phyloP scores from a whole-genome alignment of 768 basidiomycete genomes.

The Hypholoma sublateritium region DNA sequence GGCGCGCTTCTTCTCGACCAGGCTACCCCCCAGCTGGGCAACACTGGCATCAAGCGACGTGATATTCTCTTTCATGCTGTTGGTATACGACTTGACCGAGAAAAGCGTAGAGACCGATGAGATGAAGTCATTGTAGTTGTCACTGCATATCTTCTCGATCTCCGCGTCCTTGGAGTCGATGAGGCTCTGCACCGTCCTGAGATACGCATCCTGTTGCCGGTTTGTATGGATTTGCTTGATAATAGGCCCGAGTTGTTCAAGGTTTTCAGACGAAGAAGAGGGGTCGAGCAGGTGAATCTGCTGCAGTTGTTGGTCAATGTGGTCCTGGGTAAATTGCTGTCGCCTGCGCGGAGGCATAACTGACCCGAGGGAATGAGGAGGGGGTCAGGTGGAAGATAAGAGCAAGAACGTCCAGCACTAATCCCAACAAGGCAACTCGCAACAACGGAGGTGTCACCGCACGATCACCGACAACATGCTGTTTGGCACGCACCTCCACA shows the following conservation, averaged over 20 bases:
- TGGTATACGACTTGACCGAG: constrained; percentile 94
- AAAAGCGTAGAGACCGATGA: constrained; percentile 95
- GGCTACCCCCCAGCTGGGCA: constrained; percentile 79
- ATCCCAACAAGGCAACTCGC: constrained; percentile 16
- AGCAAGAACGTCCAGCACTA: constrained; percentile 3
- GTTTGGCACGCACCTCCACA: constrained; percentile 38
- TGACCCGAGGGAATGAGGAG: constrained; percentile 23
- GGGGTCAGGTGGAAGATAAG: neutral
- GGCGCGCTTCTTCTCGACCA: constrained; percentile 93
- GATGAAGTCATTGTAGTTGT: constrained; percentile 98
- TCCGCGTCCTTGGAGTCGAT: constrained; percentile 94
- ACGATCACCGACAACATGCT: constrained; percentile 25
- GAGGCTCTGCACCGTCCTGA: constrained; percentile 82
- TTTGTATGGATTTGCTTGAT: constrained; percentile 92
- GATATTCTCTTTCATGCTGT: constrained; percentile 89
- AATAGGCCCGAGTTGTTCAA: constrained; percentile 93
- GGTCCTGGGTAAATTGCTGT: constrained; percentile 76
- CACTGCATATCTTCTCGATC: constrained; percentile 93
- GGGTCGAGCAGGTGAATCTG: constrained; percentile 89
- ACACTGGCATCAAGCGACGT: constrained; percentile 86
- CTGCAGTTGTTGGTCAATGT: constrained; percentile 86
- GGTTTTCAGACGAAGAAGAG: constrained; percentile 88
- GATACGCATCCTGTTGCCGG: constrained; percentile 85
- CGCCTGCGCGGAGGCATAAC: constrained; percentile 77
- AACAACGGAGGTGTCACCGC: constrained; percentile 21